A percentile compares a stretch with the other conserved stretches of the same genome.
phyloP scores from a whole-genome alignment of 495 filamentous ascomycete genomes.

The Penicilliopsis zonata region DNA sequence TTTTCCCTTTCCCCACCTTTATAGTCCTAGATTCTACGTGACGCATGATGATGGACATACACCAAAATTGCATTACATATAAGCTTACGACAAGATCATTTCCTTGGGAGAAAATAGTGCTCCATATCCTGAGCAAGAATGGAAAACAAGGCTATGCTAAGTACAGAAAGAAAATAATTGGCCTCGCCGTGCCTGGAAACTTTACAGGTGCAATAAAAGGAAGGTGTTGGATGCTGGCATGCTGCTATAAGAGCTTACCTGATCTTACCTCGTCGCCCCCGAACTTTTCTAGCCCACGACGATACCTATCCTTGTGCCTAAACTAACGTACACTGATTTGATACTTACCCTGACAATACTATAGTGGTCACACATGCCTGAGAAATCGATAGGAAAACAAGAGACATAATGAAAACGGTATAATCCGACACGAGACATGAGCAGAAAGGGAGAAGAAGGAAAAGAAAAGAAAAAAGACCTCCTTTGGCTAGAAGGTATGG shows the following conservation, averaged over 20 bases:
- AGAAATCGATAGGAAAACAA: slow-evolving; percentile 4
- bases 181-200: no score
- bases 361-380: slow-evolving; percentile 1
- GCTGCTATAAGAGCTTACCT: slow-evolving; percentile 46
- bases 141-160: no score
- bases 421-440: slow-evolving; percentile 1
- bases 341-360: slow-evolving; percentile 33
- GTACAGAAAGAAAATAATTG: no score
- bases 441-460: not conserved
- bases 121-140: no score
- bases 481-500: no score
- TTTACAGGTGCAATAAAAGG: no score
- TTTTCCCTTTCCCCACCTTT: slow-evolving; percentile 6
- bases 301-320: slow-evolving; percentile 10
- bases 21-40: slow-evolving; percentile 13
- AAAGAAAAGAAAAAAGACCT: no score
- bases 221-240: no score
- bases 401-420: slow-evolving; percentile 10
- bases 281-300: slow-evolving; percentile 1
- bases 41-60: slow-evolving; percentile 25
- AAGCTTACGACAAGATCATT: slow-evolving; percentile 1
- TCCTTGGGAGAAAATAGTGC: no score
- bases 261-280: slow-evolving; percentile 45
- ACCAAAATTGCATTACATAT: slow-evolving; percentile 15
- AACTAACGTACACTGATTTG: slow-evolving; percentile 27